Base-by-base conservation (phyloP, 2,329 filamentous ascomycete species). In the Ramularia endophylla region DNA sequence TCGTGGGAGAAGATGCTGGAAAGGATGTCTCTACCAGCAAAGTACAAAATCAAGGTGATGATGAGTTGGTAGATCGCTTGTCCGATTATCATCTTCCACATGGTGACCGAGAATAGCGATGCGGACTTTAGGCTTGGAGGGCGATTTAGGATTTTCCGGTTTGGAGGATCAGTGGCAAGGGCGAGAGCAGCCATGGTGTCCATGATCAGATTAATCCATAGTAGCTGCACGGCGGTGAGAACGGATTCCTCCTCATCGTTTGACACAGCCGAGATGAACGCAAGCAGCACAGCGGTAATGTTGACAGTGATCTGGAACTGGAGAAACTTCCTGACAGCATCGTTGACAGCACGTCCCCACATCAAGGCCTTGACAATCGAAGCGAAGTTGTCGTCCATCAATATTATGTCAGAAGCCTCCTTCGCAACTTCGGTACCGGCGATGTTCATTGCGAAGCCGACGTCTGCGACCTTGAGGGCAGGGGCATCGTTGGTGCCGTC, bases 11-110 rank as follows among this genome's bases (percentile, higher is more conserved):
- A 27, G 8, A 28, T 18, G 52, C 81, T 78, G 7, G 70, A 70
- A n/a, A 87, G 71, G 11, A 87, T 79, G 25, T 58, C 67, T 44
- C 65, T 65, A 36, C 75, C 79, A 22, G 77, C 87, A 54, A 89
- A 97, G 68, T 89, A 89, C 17, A 95, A 74, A 47, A 90, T 72
- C 52, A 95, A 83, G 0, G 88, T 84, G 16, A 81, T 78, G 4
- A 72, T 72, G 0, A 97, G 78, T 64, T 97, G 89, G 64, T 92
- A 97, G 43, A 95, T 73, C 2, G 88, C 80, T 64, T 97, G 88
- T 2, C 89, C 90, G 32, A 95, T 75, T 48, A 97, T 95, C 90
- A 97, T 97, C 73, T 97, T 97, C 90, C 90, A 94, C 90, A 97
- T 97, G 13, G 84, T 89, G 25, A 83, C 71, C 1, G 88, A 94